Evolutionary conservation across 1,284 basidiomycete genomes (phyloP).

Genomic region (Porodaedalea pini): DNA sequence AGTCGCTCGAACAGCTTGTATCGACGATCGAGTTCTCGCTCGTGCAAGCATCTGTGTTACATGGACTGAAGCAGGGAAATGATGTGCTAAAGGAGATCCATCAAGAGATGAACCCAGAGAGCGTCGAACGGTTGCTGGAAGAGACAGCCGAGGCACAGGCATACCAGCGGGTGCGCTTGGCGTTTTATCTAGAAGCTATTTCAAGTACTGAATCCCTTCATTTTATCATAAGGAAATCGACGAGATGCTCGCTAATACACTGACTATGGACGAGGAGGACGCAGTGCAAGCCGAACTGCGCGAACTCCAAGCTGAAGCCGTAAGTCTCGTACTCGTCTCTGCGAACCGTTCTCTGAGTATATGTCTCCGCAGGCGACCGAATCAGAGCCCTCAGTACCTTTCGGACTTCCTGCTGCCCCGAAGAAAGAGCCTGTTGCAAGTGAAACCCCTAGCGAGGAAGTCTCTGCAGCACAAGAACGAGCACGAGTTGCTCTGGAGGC

Average conservation of each 20-base stretch:
- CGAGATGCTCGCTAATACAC: constrained; percentile 77
- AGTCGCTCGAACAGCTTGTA: constrained; percentile 87
- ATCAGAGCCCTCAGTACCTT: constrained; percentile 25
- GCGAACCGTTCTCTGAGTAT: not conserved
- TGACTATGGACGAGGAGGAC: constrained; percentile 91
- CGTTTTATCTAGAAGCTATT: not conserved
- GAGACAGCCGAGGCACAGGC: constrained; percentile 90
- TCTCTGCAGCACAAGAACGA: constrained; percentile 23
- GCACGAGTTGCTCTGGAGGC: constrained; percentile 45
- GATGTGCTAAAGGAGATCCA: constrained; percentile 92
- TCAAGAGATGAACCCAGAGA: constrained; percentile 87
- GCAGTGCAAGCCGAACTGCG: constrained; percentile 83
- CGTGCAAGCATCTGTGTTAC: constrained; percentile 88
- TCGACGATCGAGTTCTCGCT: constrained; percentile 95
- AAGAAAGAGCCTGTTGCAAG: constrained; percentile 35
- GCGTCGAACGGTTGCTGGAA: constrained; percentile 89
- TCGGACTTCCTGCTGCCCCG: constrained; percentile 49
- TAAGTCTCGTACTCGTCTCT: not conserved
- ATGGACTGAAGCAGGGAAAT: constrained; percentile 91
- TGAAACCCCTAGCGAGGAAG: constrained; percentile 30
- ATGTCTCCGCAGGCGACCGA: constrained; percentile 7
- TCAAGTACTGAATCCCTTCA: constrained; percentile 10
- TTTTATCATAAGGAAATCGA: constrained; percentile 72
- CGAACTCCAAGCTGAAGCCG: constrained; percentile 57
- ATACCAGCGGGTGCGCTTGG: constrained; percentile 74